phyloP scores from a whole-genome alignment of 768 basidiomycete genomes.

The Galerina marginata region DNA sequence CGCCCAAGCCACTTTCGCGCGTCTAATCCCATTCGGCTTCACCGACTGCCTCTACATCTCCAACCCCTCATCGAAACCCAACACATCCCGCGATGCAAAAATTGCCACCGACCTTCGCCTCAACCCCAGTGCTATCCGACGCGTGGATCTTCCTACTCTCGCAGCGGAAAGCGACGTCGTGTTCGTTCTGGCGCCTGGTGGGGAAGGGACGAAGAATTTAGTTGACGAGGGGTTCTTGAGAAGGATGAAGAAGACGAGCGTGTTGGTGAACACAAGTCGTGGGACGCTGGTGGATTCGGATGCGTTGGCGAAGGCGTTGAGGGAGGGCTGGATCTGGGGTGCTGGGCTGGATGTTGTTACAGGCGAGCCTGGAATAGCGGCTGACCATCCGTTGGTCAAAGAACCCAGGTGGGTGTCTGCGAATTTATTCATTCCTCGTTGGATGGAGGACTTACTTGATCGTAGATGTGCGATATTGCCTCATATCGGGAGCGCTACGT shows the following conservation, averaged over 20 bases:
- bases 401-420: constrained; percentile 61
- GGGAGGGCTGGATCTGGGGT: constrained; percentile 83
- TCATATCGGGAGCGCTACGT: constrained; percentile 90
- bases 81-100: constrained; percentile 45
- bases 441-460: not conserved
- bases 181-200: constrained; percentile 84
- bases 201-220: constrained; percentile 70
- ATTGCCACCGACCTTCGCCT: constrained; percentile 38
- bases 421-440: not conserved
- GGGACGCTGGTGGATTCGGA: constrained; percentile 91
- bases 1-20: constrained; percentile 79
- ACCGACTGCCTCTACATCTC: constrained; percentile 73
- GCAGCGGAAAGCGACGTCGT: constrained; percentile 84
- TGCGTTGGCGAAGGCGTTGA: constrained; percentile 82
- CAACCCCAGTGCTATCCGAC: constrained; percentile 44
- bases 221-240: constrained; percentile 73
- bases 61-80: constrained; percentile 56
- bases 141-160: constrained; percentile 69
- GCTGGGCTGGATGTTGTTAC: constrained; percentile 95
- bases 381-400: constrained; percentile 81
- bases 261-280: constrained; percentile 85
- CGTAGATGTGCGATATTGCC: constrained; percentile 81
- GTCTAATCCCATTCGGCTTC: constrained; percentile 85
- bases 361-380: constrained; percentile 79
- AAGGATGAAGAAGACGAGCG: constrained; percentile 84